Conservation (phyloP, 2,329 filamentous ascomycete genomes). For the Diaporthe ampelina region DNA sequence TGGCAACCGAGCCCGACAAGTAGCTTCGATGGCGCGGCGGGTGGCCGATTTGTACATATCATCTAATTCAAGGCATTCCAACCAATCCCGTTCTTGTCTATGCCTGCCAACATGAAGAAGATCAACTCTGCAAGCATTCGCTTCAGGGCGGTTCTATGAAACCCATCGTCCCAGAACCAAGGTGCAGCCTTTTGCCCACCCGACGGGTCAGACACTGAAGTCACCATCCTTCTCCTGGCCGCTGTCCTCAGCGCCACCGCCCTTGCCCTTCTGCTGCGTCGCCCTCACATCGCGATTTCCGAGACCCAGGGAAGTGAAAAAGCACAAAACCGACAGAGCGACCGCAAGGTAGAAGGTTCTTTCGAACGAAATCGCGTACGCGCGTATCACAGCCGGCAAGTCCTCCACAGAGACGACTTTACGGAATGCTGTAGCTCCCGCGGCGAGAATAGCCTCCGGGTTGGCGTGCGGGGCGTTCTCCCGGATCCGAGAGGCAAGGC, state of each 20-base stretch:
- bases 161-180: neutral
- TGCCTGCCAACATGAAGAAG: neutral
- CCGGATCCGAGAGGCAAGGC: conserved; percentile 46
- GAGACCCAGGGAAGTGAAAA: conserved; percentile 58
- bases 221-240: neutral
- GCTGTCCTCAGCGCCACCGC: neutral
- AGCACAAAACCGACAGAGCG: conserved; percentile 48
- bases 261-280: neutral
- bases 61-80: conserved; percentile 16
- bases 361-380: conserved; percentile 55
- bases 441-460: conserved; percentile 49
- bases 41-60: conserved; percentile 24
- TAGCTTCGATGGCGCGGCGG: neutral
- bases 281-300: conserved; percentile 61
- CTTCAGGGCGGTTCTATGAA: too few relatives aligned
- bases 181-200: neutral
- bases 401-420: conserved; percentile 47
- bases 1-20: conserved; percentile 1
- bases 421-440: conserved; percentile 56
- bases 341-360: conserved; percentile 57
- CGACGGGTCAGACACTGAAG: neutral
- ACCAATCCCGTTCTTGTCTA: neutral
- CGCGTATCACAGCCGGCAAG: conserved; percentile 52
- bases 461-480: conserved; percentile 47
- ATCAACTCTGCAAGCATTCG: too few relatives aligned